Conservation (phyloP, 2,329 filamentous ascomycete genomes). For the Aspergillus sp. region DNA sequence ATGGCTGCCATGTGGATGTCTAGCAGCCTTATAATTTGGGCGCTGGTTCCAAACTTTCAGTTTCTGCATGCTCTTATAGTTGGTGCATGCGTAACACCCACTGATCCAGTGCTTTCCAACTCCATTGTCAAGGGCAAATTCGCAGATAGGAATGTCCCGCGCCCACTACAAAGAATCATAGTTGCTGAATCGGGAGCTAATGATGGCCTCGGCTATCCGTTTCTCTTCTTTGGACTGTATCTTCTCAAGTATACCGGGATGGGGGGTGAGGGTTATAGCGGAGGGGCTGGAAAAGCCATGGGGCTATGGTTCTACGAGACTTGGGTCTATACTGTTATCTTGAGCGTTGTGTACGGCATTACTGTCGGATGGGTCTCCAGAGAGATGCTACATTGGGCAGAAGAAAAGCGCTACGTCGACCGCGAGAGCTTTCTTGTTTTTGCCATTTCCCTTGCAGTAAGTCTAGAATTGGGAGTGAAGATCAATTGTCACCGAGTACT, state of each 20-base stretch:
- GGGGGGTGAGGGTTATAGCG: slow-evolving; percentile 50
- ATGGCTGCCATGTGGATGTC: slow-evolving; percentile 85
- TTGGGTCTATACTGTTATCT: slow-evolving; percentile 74
- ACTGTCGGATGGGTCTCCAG: slow-evolving; percentile 77
- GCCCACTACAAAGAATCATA: slow-evolving; percentile 73
- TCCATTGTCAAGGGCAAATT: slow-evolving; percentile 92
- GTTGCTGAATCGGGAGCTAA: slow-evolving; percentile 82
- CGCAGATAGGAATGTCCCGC: slow-evolving; percentile 83
- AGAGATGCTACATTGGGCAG: slow-evolving; percentile 76
- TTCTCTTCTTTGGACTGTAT: slow-evolving; percentile 79
- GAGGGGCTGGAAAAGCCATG: slow-evolving; percentile 63
- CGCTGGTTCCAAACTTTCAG: slow-evolving; percentile 62
- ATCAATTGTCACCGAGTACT: slow-evolving; percentile 3
- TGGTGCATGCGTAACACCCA: slow-evolving; percentile 85
- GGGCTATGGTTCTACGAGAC: slow-evolving; percentile 81
- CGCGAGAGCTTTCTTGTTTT: slow-evolving; percentile 85
- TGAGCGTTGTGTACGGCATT: slow-evolving; percentile 74
- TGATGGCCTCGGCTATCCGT: slow-evolving; percentile 84
- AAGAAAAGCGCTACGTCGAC: slow-evolving; percentile 76
- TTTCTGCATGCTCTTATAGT: slow-evolving; percentile 77
- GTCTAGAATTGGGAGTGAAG: slow-evolving; percentile 16
- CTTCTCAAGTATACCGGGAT: slow-evolving; percentile 70
- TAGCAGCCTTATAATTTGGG: slow-evolving; percentile 76
- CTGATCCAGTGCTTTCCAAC: slow-evolving; percentile 81
- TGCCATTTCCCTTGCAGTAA: slow-evolving; percentile 71